These are phyloP conservation scores for Phytophthora vignae DNA, from an alignment of 352 stramenopile genomes.

Conservation along the genomic window DNA sequence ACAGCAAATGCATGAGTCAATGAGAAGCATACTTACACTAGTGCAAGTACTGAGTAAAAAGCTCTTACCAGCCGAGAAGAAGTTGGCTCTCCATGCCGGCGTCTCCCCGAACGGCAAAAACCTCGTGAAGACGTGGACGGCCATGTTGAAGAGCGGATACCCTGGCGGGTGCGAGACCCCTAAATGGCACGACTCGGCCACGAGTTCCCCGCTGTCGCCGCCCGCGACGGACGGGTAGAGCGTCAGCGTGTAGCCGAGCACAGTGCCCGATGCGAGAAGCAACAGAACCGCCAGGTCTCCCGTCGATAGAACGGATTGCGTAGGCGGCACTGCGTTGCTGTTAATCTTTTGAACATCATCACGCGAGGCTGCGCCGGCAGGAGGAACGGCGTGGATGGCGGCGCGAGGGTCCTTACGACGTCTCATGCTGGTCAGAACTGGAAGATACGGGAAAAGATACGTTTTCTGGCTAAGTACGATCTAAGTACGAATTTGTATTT, in stretches of 20 bases:
- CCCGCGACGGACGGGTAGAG: constrained; percentile 89
- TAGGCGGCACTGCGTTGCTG: neutral
- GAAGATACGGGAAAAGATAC: constrained; percentile 16
- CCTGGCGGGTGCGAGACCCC: constrained; percentile 94
- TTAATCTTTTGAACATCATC: neutral
- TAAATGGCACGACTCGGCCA: constrained; percentile 94
- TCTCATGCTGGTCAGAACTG: constrained; percentile 36
- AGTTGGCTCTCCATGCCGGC: constrained; percentile 89
- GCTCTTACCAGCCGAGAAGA: constrained; percentile 77
- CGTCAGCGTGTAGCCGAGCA: constrained; percentile 82
- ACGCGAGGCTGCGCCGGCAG: neutral
- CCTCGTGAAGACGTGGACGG: constrained; percentile 74
- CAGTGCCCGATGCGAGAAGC: constrained; percentile 25
- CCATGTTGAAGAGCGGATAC: constrained; percentile 94
- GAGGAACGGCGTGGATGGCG: constrained; percentile 20
- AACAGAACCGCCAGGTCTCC: constrained; percentile 16
- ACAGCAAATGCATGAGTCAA: constrained; percentile 7
- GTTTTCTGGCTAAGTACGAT: no score
- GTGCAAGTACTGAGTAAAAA: neutral
- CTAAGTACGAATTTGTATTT: no score
- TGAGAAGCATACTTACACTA: neutral
- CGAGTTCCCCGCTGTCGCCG: constrained; percentile 93
- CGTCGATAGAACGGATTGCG: constrained; percentile 10
- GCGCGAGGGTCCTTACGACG: constrained; percentile 26
- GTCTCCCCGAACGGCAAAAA: constrained; percentile 44